phyloP scores from a whole-genome alignment of 1,139 yeast genomes.

The Waltiozyma sp. region DNA sequence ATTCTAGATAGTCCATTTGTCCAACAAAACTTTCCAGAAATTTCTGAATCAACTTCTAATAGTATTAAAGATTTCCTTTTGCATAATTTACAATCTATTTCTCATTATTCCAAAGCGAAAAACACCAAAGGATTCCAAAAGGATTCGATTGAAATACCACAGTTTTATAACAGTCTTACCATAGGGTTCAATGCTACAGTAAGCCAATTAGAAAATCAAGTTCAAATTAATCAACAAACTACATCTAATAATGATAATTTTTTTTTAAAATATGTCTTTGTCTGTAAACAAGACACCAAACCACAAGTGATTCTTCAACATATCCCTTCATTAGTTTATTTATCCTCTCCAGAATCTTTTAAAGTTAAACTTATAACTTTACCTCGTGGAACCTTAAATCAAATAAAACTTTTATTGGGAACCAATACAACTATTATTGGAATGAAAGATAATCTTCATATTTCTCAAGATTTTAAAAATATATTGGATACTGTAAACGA shows the following conservation, averaged over 20 bases:
- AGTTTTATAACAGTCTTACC: conserved; percentile 21
- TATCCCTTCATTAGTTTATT: conserved; percentile 39
- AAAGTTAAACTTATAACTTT: conserved; percentile 42
- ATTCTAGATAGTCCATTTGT: conserved; percentile 51
- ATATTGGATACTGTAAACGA: conserved; percentile 26
- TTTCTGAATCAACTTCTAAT: conserved; percentile 28
- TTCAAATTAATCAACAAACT: conserved; percentile 12
- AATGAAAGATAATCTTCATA: conserved; percentile 8
- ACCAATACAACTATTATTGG: conserved; percentile 13
- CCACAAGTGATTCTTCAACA: conserved; percentile 38
- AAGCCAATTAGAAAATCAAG: conserved; percentile 37
- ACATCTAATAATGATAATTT: conserved; percentile 1
- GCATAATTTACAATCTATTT: conserved; percentile 28
- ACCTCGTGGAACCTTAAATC: conserved; percentile 35
- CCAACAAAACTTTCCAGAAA: conserved; percentile 40
- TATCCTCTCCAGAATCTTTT: conserved; percentile 27
- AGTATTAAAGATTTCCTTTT: conserved; percentile 32
- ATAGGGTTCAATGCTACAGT: conserved; percentile 50
- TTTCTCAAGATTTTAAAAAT: conserved; percentile 24
- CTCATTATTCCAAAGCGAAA: conserved; percentile 19
- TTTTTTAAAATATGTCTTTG: conserved; percentile 29
- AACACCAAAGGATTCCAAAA: background rate
- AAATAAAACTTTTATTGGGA: conserved; percentile 26
- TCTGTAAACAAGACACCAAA: conserved; percentile 41
- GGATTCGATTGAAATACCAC: conserved; percentile 17